A percentile compares a stretch with the other conserved stretches of the same genome.
Evolutionary conservation across 441 rosid genomes (phyloP).

Genomic region (Flueggea neowawraea): DNA sequence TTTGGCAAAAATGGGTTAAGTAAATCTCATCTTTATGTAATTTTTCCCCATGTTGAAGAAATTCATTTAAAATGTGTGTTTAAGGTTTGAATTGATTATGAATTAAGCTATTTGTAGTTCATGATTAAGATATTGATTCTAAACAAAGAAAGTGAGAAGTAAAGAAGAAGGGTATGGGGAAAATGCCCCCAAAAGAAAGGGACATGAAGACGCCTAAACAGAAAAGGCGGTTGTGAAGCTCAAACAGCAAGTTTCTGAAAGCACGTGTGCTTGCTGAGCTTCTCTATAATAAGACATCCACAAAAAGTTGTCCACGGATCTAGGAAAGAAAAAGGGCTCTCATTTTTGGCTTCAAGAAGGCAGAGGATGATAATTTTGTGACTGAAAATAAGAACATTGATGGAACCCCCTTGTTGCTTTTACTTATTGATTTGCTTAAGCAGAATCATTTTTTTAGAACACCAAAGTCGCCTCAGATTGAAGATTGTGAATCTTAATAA

Average conservation of each 20-base stretch:
- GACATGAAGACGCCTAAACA: conserved; percentile 38
- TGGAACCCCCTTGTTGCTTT: conserved; percentile 51
- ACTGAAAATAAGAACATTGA: conserved; percentile 34
- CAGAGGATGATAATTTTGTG: conserved; percentile 24
- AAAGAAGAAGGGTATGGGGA: conserved; percentile 55
- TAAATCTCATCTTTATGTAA: no score
- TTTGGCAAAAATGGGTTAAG: no score
- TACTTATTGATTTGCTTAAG: conserved; percentile 53
- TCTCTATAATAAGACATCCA: conserved; percentile 44
- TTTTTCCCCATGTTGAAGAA: no score
- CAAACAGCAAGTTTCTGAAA: conserved; percentile 65
- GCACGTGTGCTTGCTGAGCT: conserved; percentile 89
- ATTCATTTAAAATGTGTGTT: no score
- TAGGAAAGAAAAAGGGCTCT: conserved; percentile 77
- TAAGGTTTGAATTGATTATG: no score
- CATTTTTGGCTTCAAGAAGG: conserved; percentile 35
- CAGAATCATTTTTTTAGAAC: conserved; percentile 53
- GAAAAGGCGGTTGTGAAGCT: conserved; percentile 51
- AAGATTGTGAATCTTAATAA: conserved; percentile 55
- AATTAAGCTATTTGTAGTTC: no score
- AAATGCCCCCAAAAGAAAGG: conserved; percentile 58
- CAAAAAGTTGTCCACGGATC: conserved; percentile 68
- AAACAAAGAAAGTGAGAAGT: no score
- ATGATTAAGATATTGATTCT: no score
- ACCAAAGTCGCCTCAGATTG: conserved; percentile 74